Base-by-base conservation (phyloP, 768 basidiomycete species). In the Neoboletus subvelutipes region DNA sequence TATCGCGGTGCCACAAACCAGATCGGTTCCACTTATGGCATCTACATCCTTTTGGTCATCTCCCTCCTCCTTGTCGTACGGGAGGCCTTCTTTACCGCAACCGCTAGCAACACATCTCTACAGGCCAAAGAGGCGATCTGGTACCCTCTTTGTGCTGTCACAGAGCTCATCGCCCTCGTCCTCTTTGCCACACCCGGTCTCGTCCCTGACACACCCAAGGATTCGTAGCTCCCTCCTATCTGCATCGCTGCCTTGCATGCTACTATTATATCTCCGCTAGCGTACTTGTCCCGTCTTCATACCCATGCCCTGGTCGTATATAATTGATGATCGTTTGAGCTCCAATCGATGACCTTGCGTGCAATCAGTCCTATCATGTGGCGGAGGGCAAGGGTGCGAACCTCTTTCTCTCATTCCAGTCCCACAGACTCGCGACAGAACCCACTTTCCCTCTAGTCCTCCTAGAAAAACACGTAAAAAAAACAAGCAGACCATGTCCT, bases 51-150 rank as follows among this genome's bases (percentile, higher is more conserved):
- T 15, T n/a, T 65, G 18, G 24, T 50, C 42, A 62, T 74, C 9
- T 55, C 61, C 2, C 4, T 64, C 33, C 60, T 71, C 31, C 67
- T 72, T 24, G 50, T 76, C 45, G 59, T 48, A 1, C 67, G 71
- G 22, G 68, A 74, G 48, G 58, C 61, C 46, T 74, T 75, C 65
- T 66, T 73, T 26, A 49, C 66, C 56, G 70, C 65, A 7, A 73
- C 69, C 7, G 50, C 52, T 28, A 39, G 40, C 47, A 40, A 67
- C 1, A 1, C 24, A 2, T n/a, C 47, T 0, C 17, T 46, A 4
- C 71, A 74, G 49, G 62, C 66, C 41, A 63, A 69, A 17, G 72
- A 75, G 43, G 58, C 52, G 1, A 33, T 72, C 9, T 74, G 71
- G 67, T 75, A 73, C 39, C 73, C 74, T 4, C 59, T 76, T 29